Evolutionary conservation across 306 rosid species (phyloP), one percentile per base, ranked within the genome.

Genomic region (Acacia acuminata): DNA sequence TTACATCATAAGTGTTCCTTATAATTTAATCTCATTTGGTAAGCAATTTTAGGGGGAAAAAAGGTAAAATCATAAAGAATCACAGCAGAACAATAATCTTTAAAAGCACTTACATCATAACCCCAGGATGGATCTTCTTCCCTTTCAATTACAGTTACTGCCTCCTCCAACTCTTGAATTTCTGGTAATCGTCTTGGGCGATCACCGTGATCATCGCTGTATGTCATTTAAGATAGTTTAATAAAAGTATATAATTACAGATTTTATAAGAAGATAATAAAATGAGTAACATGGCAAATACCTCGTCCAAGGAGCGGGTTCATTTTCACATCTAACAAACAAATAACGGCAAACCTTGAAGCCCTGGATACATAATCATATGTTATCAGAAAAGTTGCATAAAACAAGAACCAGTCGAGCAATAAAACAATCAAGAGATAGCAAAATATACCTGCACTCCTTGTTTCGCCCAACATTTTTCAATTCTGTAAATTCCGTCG

Each of bases 231-330:
- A 45, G 69, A 83, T 48, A 27, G 44, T 30, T 67, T 25, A 69
- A 50, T 14, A 36, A 25, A 9, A 17, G 24, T 43, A 71, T 34
- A 36, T 2, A 66, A 27, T 60, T 1, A 12, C 53, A 63, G 17
- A 34, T 17, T 42, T 20, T 13, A 2, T 67, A 34, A 32, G 19
- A 34, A 24, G 30, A 5, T 5, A 13, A 73, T 13, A 34, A 58
- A 75, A 45, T 38, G 42, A 63, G 25, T 9, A 8, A 76, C 76
- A 71, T 20, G 48, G 51, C 74, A 66, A 66, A 53, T 65, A 90
- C 94, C 90, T 88, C 24, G 91, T 88, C 95, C 94, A 88, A 9
- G 95, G 94, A 30, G 95, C 94, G 16, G 94, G 94, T 69, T 90
- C 94, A 60, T 93, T 90, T 82, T 93, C 97, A 75, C 92, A 91